These are phyloP conservation scores for Monosporozyma siamensis DNA, from an alignment of 805 yeast genomes.

Conservation along the genomic window DNA sequence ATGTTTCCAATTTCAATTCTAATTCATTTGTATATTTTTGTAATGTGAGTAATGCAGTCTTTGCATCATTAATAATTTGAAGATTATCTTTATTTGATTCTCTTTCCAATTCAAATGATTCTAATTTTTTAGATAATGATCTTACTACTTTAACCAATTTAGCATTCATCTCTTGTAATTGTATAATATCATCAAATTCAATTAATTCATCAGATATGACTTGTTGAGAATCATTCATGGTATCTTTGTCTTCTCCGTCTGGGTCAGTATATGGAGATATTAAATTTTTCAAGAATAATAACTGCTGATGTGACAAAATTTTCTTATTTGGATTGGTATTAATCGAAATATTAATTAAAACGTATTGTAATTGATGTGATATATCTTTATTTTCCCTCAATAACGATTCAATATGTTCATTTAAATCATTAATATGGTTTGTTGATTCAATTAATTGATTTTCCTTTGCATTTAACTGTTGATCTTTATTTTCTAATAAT, in stretches of 20 bases:
- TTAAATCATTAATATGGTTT: slow-evolving; percentile 36
- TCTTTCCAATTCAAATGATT: slow-evolving; percentile 41
- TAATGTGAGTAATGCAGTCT: slow-evolving; percentile 54
- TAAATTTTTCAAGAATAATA: slow-evolving; percentile 48
- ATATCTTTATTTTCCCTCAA: slow-evolving; percentile 47
- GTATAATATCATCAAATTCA: slow-evolving; percentile 55
- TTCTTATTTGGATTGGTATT: not conserved
- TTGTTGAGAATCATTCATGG: slow-evolving; percentile 51
- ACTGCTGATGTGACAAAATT: slow-evolving; percentile 39
- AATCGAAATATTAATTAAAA: slow-evolving; percentile 43
- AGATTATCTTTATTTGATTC: slow-evolving; percentile 5
- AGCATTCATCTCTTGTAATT: slow-evolving; percentile 63
- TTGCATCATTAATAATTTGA: slow-evolving; percentile 53
- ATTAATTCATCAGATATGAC: slow-evolving; percentile 66
- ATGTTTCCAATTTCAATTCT: slow-evolving; percentile 43
- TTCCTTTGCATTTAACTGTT: slow-evolving; percentile 12
- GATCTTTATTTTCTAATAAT: slow-evolving; percentile 39
- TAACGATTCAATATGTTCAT: slow-evolving; percentile 12
- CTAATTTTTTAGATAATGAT: slow-evolving; percentile 49
- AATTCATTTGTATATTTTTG: slow-evolving; percentile 48
- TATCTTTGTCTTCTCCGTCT: slow-evolving; percentile 13
- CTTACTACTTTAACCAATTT: slow-evolving; percentile 52
- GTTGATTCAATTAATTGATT: slow-evolving; percentile 25
- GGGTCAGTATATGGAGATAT: slow-evolving; percentile 9
- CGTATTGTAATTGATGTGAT: slow-evolving; percentile 66